Evolutionary conservation across 306 rosid species (phyloP), one percentile per base, ranked within the genome.

Genomic region (Glycine latifolia): DNA sequence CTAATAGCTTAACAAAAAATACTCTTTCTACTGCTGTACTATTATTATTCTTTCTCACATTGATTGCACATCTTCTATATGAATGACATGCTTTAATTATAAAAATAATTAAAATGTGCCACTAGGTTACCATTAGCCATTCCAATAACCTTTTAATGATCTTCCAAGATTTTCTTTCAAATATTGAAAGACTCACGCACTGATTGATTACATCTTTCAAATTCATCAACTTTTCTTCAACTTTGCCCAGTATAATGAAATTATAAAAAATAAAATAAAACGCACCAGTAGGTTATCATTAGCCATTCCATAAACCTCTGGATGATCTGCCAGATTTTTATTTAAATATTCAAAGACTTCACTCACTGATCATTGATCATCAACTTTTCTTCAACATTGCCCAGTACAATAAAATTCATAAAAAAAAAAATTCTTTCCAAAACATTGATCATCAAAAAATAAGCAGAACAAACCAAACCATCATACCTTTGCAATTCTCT

Each of bases 401-500:
- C 3, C 12, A 59, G 53, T 58, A 44, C 26, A 58, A 71, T 2
- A 20, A 35, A 60, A 71, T 80, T 11, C 49, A 33, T n/a, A n/a
- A n/a, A n/a, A n/a, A n/a, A n/a, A n/a, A n/a, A n/a, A n/a, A n/a
- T n/a, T n/a, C 39, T 39, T 3, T 6, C 46, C 35, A 68, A 50
- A 49, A 72, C 71, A 50, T 58, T 66, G 59, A 73, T 49, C 77
- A 69, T 54, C 26, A 65, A 39, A 70, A 75, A 5, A 46, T 2
- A 44, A 59, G n/a, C 52, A 59, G 47, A 12, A 75, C 59, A 82
- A 61, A 14, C 10, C 31, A 55, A 53, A 53, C 4, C 47, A 47
- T 14, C 71, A 46, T 81, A 95, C 99, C 94, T 95, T 95, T 14
- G 97, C 92, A 82, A 91, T 83, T 75, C 99, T 86, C 84, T 93